A percentile compares a stretch with the other conserved stretches of the same genome.
Conservation (phyloP, 2,329 filamentous ascomycete genomes). For the Fusarium solani-melongenae region DNA sequence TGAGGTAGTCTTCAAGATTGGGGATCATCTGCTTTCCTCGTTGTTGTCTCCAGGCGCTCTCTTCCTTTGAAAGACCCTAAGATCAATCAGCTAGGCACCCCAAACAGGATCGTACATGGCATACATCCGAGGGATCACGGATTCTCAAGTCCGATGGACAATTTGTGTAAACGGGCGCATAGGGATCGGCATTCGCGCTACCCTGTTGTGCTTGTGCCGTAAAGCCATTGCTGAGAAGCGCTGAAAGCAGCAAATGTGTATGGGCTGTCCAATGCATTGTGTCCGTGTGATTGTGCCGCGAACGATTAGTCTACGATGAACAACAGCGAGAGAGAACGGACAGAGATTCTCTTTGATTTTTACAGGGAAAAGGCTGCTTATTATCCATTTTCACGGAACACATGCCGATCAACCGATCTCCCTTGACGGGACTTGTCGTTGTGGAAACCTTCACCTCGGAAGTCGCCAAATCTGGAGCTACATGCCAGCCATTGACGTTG, state of each 20-base stretch:
- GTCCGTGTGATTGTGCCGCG: background rate
- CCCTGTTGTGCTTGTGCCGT: background rate
- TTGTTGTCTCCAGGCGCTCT: conserved; percentile 34
- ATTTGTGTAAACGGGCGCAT: conserved; percentile 22
- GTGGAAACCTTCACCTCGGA: conserved; percentile 8
- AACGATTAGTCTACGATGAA: background rate
- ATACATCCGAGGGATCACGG: conserved; percentile 16
- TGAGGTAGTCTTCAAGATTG: conserved; percentile 35
- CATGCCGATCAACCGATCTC: conserved; percentile 5
- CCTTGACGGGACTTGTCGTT: background rate
- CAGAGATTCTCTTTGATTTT: background rate
- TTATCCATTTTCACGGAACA: background rate
- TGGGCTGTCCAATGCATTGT: background rate
- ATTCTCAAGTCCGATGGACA: conserved; percentile 23
- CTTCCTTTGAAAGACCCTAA: conserved; percentile 38
- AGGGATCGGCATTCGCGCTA: conserved; percentile 9
- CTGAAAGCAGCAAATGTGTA: background rate
- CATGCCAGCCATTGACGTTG: conserved; percentile 7
- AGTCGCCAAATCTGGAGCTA: conserved; percentile 6
- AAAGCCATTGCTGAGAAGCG: background rate
- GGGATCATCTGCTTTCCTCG: conserved; percentile 36
- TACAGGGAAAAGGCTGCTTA: background rate
- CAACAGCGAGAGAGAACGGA: background rate
- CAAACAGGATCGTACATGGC: rapidly evolving
- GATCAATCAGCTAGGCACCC: rapidly evolving